A percentile compares a stretch with the other conserved stretches of the same genome.
These are phyloP conservation scores for Pezicula neosporulosa DNA, from an alignment of 2,329 filamentous ascomycete genomes.

Conservation along the genomic window DNA sequence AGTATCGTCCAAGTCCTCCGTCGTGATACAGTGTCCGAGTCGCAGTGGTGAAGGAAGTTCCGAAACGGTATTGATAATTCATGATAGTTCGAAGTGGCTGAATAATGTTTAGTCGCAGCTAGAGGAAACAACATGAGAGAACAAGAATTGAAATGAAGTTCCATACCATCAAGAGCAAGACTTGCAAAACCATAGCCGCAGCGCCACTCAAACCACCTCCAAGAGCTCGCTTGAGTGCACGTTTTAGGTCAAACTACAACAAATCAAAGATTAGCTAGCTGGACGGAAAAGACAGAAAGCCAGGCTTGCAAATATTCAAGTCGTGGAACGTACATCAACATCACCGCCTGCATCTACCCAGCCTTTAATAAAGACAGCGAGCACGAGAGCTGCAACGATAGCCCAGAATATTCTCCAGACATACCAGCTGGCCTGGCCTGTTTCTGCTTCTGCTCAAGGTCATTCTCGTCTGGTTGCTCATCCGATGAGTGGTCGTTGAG, in stretches of 20 bases:
- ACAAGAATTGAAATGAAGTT: background rate
- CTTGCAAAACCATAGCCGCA: conserved; percentile 45
- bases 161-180: conserved; percentile 42
- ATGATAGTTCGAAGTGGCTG: conserved; percentile 46
- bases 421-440: conserved; percentile 23
- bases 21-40: conserved; percentile 37
- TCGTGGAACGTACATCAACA: conserved; percentile 31
- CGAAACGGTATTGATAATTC: conserved; percentile 48
- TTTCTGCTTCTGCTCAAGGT: conserved; percentile 4
- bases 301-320: background rate
- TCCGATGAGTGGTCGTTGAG: conserved; percentile 11
- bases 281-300: background rate
- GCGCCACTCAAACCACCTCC: conserved; percentile 44
- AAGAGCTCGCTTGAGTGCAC: conserved; percentile 40
- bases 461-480: conserved; percentile 7
- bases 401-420: conserved; percentile 34
- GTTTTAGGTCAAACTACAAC: conserved; percentile 39
- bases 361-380: conserved; percentile 39
- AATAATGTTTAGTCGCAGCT: background rate
- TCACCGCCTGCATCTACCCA: conserved; percentile 40
- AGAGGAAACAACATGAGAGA: background rate
- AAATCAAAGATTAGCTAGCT: background rate
- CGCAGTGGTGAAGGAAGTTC: conserved; percentile 36
- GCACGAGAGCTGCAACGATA: conserved; percentile 27
- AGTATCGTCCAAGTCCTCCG: conserved; percentile 40